Conservation (phyloP, 495 filamentous ascomycete species). For the Aspergillus biplanus region DNA sequence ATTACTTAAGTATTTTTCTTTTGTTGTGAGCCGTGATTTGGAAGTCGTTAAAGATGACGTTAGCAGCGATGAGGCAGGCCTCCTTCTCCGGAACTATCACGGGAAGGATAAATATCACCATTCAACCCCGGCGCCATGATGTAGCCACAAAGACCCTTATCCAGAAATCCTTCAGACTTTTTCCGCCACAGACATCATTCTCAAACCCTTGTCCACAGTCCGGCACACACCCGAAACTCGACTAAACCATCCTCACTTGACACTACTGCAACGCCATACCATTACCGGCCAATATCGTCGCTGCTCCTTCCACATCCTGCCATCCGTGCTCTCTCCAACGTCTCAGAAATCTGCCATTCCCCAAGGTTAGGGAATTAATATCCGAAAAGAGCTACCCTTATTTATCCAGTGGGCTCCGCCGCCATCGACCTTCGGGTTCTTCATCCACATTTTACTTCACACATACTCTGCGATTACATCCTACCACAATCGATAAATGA, state of each 20-base stretch:
- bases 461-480: neutral
- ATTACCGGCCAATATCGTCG: conserved; percentile 15
- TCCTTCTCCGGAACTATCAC: neutral
- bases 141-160: conserved; percentile 1
- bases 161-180: conserved; percentile 4
- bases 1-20: conserved; percentile 4
- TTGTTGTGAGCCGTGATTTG: conserved; percentile 3
- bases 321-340: neutral
- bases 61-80: neutral
- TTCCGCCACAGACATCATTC: conserved; percentile 18
- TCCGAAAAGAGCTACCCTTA: neutral
- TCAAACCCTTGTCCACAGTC: conserved; percentile 4
- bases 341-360: conserved; percentile 2
- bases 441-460: neutral
- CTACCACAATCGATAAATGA: neutral
- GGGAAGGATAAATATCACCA: conserved; percentile 5
- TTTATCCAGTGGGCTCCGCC: neutral
- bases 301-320: conserved; percentile 4
- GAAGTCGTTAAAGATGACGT: neutral
- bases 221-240: conserved; percentile 13
- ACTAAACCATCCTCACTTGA: conserved; percentile 5
- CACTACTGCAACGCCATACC: conserved; percentile 20
- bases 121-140: neutral
- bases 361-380: conserved; percentile 1
- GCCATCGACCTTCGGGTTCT: neutral